A percentile compares a stretch with the other conserved stretches of the same genome.
These are phyloP conservation scores for Lachnellula hyalina DNA, from an alignment of 2,329 filamentous ascomycete genomes.

Conservation along the genomic window DNA sequence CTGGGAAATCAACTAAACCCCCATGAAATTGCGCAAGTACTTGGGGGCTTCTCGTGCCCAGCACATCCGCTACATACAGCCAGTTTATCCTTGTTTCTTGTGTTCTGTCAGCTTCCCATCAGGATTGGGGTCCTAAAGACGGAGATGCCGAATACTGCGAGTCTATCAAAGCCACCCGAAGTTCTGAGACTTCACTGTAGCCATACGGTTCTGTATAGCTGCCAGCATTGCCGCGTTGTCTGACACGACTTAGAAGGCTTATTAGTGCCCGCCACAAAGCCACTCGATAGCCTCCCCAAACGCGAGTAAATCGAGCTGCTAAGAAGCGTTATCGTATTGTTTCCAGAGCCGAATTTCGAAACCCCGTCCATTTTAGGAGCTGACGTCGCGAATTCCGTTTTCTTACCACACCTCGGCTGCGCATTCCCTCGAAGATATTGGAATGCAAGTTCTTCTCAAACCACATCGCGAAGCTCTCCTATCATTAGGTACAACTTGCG, in stretches of 20 bases:
- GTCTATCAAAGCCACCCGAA: not conserved
- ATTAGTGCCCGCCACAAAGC: not conserved
- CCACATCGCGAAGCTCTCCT: not conserved
- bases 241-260: not conserved
- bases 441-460: not conserved
- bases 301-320: not conserved
- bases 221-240: not conserved
- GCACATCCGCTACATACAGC: too few relatives aligned
- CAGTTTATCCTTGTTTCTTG: too few relatives aligned
- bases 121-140: too few relatives aligned
- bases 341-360: too few relatives aligned
- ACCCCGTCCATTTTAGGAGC: not conserved
- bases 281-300: not conserved
- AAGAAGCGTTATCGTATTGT: too few relatives aligned
- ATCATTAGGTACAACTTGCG: not conserved
- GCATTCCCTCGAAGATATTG: not conserved
- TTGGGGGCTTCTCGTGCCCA: too few relatives aligned
- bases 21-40: too few relatives aligned
- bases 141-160: not conserved
- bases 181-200: not conserved
- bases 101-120: too few relatives aligned
- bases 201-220: not conserved
- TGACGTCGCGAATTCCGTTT: not conserved
- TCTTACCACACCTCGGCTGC: too few relatives aligned
- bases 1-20: too few relatives aligned